phyloP scores from a whole-genome alignment of 108 stramenopile genomes.

The Cyclostephanos invisitatus region DNA sequence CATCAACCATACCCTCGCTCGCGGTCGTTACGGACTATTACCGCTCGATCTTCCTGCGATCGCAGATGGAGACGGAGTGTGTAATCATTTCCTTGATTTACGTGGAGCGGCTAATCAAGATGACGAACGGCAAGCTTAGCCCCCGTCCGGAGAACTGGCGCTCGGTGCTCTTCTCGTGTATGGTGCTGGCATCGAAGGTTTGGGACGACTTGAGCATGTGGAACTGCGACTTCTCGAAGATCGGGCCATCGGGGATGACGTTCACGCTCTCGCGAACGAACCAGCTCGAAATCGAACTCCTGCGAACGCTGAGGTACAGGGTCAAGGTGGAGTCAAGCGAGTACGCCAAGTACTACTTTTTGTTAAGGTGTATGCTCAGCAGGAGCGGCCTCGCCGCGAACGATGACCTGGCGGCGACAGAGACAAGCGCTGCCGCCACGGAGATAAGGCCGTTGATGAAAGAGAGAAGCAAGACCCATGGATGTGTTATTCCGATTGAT shows the following conservation, averaged over 20 bases:
- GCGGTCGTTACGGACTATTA: conserved; percentile 79
- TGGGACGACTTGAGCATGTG: conserved; percentile 99
- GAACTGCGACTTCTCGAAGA: conserved; percentile 91
- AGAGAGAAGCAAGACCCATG: conserved; percentile 42
- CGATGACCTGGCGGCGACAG: conserved; percentile 47
- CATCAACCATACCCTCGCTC: conserved; percentile 61
- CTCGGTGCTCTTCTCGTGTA: conserved; percentile 86
- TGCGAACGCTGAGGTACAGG: conserved; percentile 73
- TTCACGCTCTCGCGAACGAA: conserved; percentile 91
- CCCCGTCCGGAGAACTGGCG: conserved; percentile 85
- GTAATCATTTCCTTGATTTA: conserved; percentile 96
- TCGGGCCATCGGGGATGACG: conserved; percentile 71
- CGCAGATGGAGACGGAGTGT: conserved; percentile 93
- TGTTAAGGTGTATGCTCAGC: conserved; percentile 84
- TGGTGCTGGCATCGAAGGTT: conserved; percentile 94
- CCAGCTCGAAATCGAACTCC: conserved; percentile 83
- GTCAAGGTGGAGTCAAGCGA: conserved; percentile 92
- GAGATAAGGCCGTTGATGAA: conserved; percentile 38
- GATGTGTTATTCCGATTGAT: conserved; percentile 6
- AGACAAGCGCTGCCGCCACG: conserved; percentile 31
- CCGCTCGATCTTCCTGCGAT: conserved; percentile 76
- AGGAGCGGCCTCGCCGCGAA: conserved; percentile 69
- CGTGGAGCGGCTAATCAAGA: conserved; percentile 92
- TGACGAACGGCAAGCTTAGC: conserved; percentile 73
- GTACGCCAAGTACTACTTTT: conserved; percentile 97